Conservation (phyloP, 192 early-diverging fungal genomes). For the Rhizoclosmatium globosum region DNA sequence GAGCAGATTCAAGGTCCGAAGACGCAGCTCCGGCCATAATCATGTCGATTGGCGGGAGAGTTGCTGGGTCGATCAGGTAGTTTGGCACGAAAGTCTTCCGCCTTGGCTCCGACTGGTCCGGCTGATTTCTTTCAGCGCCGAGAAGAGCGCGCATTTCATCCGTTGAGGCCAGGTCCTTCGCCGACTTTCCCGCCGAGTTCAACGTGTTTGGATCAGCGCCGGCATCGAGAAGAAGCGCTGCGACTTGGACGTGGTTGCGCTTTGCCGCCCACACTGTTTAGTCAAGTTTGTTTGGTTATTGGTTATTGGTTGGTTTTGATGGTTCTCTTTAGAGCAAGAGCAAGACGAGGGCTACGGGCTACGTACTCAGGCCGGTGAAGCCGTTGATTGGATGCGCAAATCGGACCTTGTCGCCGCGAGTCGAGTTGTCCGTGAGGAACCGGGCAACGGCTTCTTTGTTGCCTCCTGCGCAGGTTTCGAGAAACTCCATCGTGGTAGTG, state of each 20-base stretch:
- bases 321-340: no score
- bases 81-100: slow-evolving; percentile 13
- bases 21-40: neutral
- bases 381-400: slow-evolving; percentile 25
- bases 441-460: neutral
- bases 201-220: slow-evolving; percentile 7
- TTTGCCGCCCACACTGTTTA: slow-evolving; percentile 22
- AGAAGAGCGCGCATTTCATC: neutral
- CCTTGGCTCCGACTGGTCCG: no score
- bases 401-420: neutral
- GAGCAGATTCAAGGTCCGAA: neutral
- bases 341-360: no score
- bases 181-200: neutral
- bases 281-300: neutral
- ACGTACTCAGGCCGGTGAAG: neutral
- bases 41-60: slow-evolving; percentile 15
- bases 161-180: neutral
- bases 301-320: no score
- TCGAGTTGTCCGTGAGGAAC: slow-evolving; percentile 2
- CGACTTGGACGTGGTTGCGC: slow-evolving; percentile 21
- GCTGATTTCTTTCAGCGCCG: neutral
- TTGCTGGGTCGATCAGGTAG: slow-evolving; percentile 18
- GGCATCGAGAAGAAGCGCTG: slow-evolving; percentile 9
- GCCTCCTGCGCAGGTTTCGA: slow-evolving; percentile 15
- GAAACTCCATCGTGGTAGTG: slow-evolving; percentile 16